Evolutionary conservation across 1,139 yeast species (phyloP).

Genomic region (Hyphopichia khmerensis): DNA sequence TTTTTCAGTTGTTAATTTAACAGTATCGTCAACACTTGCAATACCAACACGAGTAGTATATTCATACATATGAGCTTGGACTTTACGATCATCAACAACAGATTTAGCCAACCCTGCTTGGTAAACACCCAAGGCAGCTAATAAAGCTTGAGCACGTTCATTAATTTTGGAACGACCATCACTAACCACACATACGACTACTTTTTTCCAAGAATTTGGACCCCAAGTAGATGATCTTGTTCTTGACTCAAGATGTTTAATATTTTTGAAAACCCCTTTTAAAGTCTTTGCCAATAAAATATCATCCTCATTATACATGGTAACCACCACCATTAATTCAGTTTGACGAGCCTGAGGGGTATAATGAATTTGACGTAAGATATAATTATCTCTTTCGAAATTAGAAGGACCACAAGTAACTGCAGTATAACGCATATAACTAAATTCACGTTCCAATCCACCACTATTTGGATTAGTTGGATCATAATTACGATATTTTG

Average conservation of each 20-base stretch:
- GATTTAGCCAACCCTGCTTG: conserved; percentile 97
- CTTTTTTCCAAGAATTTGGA: conserved; percentile 91
- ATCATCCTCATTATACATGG: conserved; percentile 97
- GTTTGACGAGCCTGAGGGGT: conserved; percentile 73
- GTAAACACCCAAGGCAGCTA: conserved; percentile 92
- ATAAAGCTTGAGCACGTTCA: conserved; percentile 76
- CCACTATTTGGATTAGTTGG: conserved; percentile 48
- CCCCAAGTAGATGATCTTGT: conserved; percentile 89
- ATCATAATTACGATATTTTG: conserved; percentile 58
- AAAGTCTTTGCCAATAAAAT: conserved; percentile 83
- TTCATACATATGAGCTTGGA: conserved; percentile 89
- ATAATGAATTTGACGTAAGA: conserved; percentile 76
- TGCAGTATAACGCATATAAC: conserved; percentile 93
- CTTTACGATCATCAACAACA: conserved; percentile 84
- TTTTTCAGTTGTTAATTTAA: conserved; percentile 47
- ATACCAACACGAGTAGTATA: conserved; percentile 76
- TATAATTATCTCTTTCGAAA: conserved; percentile 76
- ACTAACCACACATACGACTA: conserved; percentile 84
- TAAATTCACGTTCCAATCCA: conserved; percentile 79
- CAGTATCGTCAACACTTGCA: conserved; percentile 46
- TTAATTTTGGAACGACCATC: conserved; percentile 91
- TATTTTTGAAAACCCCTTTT: conserved; percentile 90
- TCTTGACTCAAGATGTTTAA: conserved; percentile 82
- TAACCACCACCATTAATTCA: conserved; percentile 83
- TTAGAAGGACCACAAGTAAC: conserved; percentile 88